Percentiles rank a stretch among this genome's conserved stretches.
phyloP scores from a whole-genome alignment of 768 basidiomycete genomes.

The Phanerochaete sordida region DNA sequence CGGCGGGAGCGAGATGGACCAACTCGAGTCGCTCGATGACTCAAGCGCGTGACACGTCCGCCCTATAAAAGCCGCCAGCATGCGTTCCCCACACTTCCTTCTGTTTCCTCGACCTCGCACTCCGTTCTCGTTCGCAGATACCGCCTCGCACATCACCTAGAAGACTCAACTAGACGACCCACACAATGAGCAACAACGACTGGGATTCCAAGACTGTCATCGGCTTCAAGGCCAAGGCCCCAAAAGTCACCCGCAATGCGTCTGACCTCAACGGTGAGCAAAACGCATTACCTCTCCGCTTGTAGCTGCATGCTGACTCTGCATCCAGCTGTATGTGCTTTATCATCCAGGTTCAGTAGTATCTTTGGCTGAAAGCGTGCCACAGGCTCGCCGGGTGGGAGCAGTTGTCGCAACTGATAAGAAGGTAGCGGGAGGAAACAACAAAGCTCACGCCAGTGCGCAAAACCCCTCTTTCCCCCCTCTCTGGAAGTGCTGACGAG shows the following conservation, averaged over 20 bases:
- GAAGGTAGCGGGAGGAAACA: slow-evolving; percentile 62
- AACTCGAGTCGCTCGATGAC: slow-evolving; percentile 11
- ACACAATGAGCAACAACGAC: slow-evolving; percentile 38
- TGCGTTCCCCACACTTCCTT: slow-evolving; percentile 16
- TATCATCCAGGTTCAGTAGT: not conserved
- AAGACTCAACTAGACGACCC: not conserved
- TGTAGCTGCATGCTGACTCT: no score
- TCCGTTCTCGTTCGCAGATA: not conserved
- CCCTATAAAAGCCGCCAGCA: slow-evolving; percentile 20
- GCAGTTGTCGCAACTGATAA: slow-evolving; percentile 82
- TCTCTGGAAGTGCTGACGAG: not conserved
- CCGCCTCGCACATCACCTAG: not conserved
- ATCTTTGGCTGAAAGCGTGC: not conserved
- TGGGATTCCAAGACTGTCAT: slow-evolving; percentile 76
- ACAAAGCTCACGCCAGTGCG: slow-evolving; percentile 76
- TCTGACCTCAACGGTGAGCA: slow-evolving; percentile 52
- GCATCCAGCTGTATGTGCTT: slow-evolving; percentile 14
- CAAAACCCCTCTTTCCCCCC: not conserved
- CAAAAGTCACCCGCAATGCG: slow-evolving; percentile 60
- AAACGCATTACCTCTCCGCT: no score
- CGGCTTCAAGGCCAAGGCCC: slow-evolving; percentile 59
- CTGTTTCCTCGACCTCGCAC: slow-evolving; percentile 7
- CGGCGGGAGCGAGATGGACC: slow-evolving; percentile 11
- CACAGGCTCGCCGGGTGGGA: slow-evolving; percentile 70
- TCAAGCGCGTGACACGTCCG: slow-evolving; percentile 16